Conservation (phyloP, 106 monocot genomes). For the Ottelia alismoides region DNA sequence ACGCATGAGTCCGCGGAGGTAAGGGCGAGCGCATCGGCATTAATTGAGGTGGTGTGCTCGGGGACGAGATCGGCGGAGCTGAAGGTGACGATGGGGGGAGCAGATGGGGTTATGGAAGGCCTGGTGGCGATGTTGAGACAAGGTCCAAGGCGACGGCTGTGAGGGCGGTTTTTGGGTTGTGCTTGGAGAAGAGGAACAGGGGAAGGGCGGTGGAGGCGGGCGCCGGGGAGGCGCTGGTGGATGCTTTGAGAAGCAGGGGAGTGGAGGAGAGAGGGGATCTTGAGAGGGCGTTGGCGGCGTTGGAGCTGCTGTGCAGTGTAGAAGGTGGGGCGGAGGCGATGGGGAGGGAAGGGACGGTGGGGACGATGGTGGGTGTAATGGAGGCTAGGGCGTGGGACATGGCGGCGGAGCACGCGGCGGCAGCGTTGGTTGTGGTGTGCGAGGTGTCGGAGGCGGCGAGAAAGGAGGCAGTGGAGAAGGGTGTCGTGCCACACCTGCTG, state of each 20-base stretch:
- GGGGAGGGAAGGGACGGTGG: slow-evolving; percentile 10
- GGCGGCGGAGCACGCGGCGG: slow-evolving; percentile 64
- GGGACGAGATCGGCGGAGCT: slow-evolving; percentile 27
- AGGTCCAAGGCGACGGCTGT: slow-evolving; percentile 41
- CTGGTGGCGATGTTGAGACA: slow-evolving; percentile 39
- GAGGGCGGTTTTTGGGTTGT: slow-evolving; percentile 58
- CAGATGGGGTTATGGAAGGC: slow-evolving; percentile 42
- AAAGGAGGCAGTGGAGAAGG: slow-evolving; percentile 59
- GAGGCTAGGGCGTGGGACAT: slow-evolving; percentile 33
- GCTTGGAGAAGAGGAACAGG: slow-evolving; percentile 70
- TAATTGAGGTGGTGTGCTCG: slow-evolving; percentile 45
- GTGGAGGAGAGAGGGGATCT: slow-evolving; percentile 30
- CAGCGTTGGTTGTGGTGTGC: slow-evolving; percentile 32
- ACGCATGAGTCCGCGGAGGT: slow-evolving; percentile 21
- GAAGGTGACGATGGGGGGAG: slow-evolving; percentile 19
- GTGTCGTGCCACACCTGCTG: slow-evolving; percentile 61
- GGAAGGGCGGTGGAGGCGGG: slow-evolving; percentile 34
- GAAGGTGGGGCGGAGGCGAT: slow-evolving; percentile 50
- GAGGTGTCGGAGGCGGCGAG: slow-evolving; percentile 31
- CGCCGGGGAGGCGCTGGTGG: slow-evolving; percentile 46
- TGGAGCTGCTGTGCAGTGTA: slow-evolving; percentile 69
- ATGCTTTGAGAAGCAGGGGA: slow-evolving; percentile 6
- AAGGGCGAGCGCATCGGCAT: slow-evolving; percentile 44
- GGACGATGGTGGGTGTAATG: slow-evolving; percentile 14
- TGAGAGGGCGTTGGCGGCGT: slow-evolving; percentile 59